A percentile compares a stretch with the other conserved stretches of the same genome.
phyloP scores from a whole-genome alignment of 108 stramenopile genomes.

The Discostella stelligeroides region DNA sequence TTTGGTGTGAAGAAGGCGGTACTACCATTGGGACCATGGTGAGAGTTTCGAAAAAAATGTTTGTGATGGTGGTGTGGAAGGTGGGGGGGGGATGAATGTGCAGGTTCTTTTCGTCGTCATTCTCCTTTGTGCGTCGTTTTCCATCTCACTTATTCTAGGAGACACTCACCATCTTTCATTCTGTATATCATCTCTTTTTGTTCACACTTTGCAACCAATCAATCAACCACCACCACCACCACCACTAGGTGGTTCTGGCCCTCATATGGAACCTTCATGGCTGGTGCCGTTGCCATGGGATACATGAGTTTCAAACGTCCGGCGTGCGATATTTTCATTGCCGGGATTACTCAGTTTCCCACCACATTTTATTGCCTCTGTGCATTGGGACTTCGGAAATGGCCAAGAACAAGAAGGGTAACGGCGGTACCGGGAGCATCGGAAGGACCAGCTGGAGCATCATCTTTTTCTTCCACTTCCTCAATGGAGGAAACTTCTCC shows the following conservation, averaged over 20 bases:
- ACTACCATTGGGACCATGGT: conserved; percentile 29
- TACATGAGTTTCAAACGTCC: conserved; percentile 81
- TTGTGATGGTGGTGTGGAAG: background rate
- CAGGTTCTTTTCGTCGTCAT: no score
- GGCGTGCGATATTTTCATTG: conserved; percentile 91
- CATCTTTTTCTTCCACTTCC: background rate
- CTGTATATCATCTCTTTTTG: background rate
- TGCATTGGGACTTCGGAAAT: conserved; percentile 25
- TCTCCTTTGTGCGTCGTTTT: no score
- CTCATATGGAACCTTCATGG: conserved; percentile 55
- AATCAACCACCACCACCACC: background rate
- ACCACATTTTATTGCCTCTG: conserved; percentile 63
- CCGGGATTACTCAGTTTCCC: conserved; percentile 77
- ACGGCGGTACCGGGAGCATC: background rate
- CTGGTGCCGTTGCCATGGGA: conserved; percentile 56
- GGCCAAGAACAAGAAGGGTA: background rate
- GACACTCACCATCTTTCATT: background rate
- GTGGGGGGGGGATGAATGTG: background rate
- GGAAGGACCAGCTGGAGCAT: no score
- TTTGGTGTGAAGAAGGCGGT: conserved; percentile 29
- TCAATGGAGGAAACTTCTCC: conserved; percentile 9
- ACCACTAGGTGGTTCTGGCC: conserved; percentile 62
- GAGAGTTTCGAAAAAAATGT: background rate
- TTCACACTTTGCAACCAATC: background rate
- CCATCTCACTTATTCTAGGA: no score